A percentile compares a stretch with the other conserved stretches of the same genome.
These are phyloP conservation scores for Penicillium digitatum DNA, from an alignment of 2,329 filamentous ascomycete species.

Conservation along the genomic window DNA sequence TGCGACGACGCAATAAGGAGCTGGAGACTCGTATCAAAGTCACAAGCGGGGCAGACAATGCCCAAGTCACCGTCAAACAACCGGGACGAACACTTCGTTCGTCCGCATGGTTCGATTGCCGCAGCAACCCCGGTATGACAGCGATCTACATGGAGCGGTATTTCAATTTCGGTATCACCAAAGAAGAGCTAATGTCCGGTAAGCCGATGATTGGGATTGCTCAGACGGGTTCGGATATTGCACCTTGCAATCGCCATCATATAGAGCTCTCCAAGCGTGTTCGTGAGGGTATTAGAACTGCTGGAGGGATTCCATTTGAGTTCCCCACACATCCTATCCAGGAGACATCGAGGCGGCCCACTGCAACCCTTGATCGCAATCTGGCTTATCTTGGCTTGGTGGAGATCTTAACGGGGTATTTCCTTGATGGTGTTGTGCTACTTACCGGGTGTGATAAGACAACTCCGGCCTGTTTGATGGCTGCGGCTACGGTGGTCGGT, in stretches of 20 bases:
- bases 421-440: slow-evolving; percentile 50
- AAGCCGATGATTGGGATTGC: slow-evolving; percentile 53
- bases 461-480: slow-evolving; percentile 51
- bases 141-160: slow-evolving; percentile 51
- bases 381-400: slow-evolving; percentile 48
- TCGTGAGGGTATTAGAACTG: slow-evolving; percentile 49
- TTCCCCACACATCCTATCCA: slow-evolving; percentile 54
- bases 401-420: slow-evolving; percentile 49
- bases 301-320: slow-evolving; percentile 50
- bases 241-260: slow-evolving; percentile 51
- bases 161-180: slow-evolving; percentile 50
- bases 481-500: slow-evolving; percentile 47
- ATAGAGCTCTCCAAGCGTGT: slow-evolving; percentile 50
- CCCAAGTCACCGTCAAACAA: slow-evolving; percentile 29
- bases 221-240: slow-evolving; percentile 50
- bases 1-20: slow-evolving; percentile 38
- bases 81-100: slow-evolving; percentile 38
- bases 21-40: slow-evolving; percentile 24
- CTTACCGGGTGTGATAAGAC: slow-evolving; percentile 54
- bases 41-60: slow-evolving; percentile 21
- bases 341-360: slow-evolving; percentile 47
- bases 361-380: slow-evolving; percentile 50
- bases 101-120: slow-evolving; percentile 45
- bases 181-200: slow-evolving; percentile 48
- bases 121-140: slow-evolving; percentile 44